These are phyloP conservation scores for Neospora caninum DNA, from an alignment of 169 alveolate genomes.

Conservation along the genomic window DNA sequence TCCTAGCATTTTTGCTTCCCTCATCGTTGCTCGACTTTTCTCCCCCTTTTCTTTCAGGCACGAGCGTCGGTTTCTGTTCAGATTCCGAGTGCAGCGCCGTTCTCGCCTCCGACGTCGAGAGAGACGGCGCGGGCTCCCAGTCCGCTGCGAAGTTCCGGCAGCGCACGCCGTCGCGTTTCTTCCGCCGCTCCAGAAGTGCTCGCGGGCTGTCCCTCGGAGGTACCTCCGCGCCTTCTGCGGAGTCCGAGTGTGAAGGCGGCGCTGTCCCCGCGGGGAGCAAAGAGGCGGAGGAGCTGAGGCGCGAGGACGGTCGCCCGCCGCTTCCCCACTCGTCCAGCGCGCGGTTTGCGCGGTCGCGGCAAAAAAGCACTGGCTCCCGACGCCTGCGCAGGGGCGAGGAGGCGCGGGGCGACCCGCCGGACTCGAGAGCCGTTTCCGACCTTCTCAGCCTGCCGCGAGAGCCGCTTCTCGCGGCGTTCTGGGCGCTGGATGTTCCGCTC, in stretches of 20 bases:
- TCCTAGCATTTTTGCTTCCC: too few relatives aligned
- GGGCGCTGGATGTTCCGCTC: conserved; percentile 59
- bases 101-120: background rate
- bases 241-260: background rate
- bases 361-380: background rate
- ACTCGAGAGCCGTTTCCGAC: background rate
- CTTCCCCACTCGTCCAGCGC: too few relatives aligned
- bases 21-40: too few relatives aligned
- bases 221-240: background rate
- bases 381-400: background rate
- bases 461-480: conserved; percentile 54
- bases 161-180: conserved; percentile 4
- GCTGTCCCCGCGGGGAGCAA: background rate
- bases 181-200: background rate
- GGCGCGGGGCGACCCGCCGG: background rate
- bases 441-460: conserved; percentile 52
- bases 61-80: conserved; percentile 14
- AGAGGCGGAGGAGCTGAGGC: background rate
- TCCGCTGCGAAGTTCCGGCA: background rate
- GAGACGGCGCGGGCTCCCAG: background rate
- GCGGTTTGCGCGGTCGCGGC: background rate
- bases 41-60: background rate
- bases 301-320: background rate
- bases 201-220: background rate
- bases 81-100: conserved; percentile 12